A percentile compares a stretch with the other conserved stretches of the same genome.
phyloP scores from a whole-genome alignment of 2,329 filamentous ascomycete species.

The Cladophialophora exuberans region DNA sequence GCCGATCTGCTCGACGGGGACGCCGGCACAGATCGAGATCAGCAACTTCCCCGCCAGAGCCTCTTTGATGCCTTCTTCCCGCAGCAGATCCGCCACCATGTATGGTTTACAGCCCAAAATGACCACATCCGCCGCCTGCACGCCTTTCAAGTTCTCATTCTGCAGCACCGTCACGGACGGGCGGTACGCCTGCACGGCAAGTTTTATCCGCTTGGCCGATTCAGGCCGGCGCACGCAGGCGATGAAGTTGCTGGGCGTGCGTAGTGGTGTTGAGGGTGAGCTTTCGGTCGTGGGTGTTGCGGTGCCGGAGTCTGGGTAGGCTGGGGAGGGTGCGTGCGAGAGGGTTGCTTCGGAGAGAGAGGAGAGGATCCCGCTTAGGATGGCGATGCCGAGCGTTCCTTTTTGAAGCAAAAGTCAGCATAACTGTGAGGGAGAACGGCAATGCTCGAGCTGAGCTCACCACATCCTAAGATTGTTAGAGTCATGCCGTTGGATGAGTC shows the following conservation, averaged over 20 bases:
- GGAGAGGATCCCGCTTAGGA: conserved; percentile 76
- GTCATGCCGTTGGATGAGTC: conserved; percentile 47
- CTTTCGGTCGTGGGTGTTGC: conserved; percentile 40
- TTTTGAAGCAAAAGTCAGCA: neutral
- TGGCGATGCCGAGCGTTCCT: conserved; percentile 86
- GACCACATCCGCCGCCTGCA: conserved; percentile 70
- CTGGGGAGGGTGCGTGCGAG: conserved; percentile 46
- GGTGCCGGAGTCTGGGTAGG: conserved; percentile 42
- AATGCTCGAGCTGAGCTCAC: conserved; percentile 53
- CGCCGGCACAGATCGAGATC: conserved; percentile 79
- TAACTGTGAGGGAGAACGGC: neutral
- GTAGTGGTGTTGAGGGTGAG: conserved; percentile 46
- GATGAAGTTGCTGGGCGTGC: conserved; percentile 75
- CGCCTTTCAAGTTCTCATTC: conserved; percentile 71
- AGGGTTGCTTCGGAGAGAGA: conserved; percentile 57
- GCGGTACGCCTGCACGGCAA: conserved; percentile 64
- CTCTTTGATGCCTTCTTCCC: conserved; percentile 62
- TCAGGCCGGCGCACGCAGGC: conserved; percentile 76
- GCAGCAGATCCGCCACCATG: conserved; percentile 69
- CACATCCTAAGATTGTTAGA: conserved; percentile 79
- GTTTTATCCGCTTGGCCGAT: conserved; percentile 69
- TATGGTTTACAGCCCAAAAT: conserved; percentile 82
- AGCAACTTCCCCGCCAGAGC: conserved; percentile 79
- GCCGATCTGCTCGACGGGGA: conserved; percentile 70
- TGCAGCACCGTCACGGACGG: conserved; percentile 66